Evolutionary conservation across 192 early-diverging fungal species (phyloP).

Genomic region (Backusella morwellensis): DNA sequence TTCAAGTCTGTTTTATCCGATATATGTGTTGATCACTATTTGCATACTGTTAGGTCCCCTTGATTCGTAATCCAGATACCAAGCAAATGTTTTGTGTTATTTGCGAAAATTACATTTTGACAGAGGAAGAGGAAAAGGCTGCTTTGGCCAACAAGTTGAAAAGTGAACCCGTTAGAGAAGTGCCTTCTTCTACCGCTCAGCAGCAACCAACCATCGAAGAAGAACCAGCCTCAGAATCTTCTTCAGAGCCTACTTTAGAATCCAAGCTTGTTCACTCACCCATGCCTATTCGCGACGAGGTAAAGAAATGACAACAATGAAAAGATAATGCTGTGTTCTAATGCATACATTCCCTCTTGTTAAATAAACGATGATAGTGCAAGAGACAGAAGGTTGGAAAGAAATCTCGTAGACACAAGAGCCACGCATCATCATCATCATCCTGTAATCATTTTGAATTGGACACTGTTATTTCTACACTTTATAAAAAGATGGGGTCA

Average conservation of each 20-base stretch:
- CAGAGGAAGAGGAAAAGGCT: not conserved
- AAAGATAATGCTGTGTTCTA: not conserved
- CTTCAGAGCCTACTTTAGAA: not conserved
- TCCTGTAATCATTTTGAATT: not conserved
- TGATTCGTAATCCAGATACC: conserved; percentile 28
- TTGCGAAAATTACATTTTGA: conserved; percentile 24
- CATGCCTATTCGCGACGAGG: conserved; percentile 4
- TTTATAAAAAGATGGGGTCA: conserved; percentile 8
- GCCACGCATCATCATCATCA: not conserved
- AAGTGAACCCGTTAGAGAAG: not conserved
- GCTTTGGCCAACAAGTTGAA: not conserved
- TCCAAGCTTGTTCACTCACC: not conserved
- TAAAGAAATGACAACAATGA: not conserved
- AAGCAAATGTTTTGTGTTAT: conserved; percentile 35
- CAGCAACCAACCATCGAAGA: not conserved
- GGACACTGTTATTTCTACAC: not conserved
- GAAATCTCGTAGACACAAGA: not conserved
- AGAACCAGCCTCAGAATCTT: not conserved
- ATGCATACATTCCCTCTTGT: not conserved
- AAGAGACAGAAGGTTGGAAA: not conserved
- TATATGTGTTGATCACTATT: not conserved
- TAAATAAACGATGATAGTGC: not conserved
- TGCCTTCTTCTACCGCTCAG: not conserved
- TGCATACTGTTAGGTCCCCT: conserved; percentile 18
- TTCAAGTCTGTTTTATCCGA: not conserved